A percentile compares a stretch with the other conserved stretches of the same genome.
Evolutionary conservation across 805 yeast species (phyloP).

Genomic region (Ogataea dorogensis): DNA sequence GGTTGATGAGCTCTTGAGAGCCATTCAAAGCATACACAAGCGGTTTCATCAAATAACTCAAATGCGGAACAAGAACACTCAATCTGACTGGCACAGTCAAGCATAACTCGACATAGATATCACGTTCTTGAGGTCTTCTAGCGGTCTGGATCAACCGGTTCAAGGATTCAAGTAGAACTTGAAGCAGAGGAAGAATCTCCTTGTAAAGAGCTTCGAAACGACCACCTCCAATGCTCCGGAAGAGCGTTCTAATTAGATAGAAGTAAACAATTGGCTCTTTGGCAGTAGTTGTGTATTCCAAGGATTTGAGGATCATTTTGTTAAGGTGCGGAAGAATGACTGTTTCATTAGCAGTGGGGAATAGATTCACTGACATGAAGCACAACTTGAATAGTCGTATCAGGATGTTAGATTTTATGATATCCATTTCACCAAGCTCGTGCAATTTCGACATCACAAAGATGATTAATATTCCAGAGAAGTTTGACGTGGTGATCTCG

Average conservation of each 20-base stretch:
- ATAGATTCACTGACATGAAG: conserved; percentile 92
- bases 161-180: conserved; percentile 79
- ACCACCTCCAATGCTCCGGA: conserved; percentile 96
- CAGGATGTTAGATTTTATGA: conserved; percentile 73
- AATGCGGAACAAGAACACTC: conserved; percentile 89
- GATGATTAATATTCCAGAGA: conserved; percentile 76
- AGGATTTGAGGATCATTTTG: conserved; percentile 74
- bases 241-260: conserved; percentile 80
- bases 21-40: conserved; percentile 88
- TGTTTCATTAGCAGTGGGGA: conserved; percentile 82
- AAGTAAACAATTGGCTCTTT: conserved; percentile 91
- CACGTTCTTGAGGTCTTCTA: conserved; percentile 85
- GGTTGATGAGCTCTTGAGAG: conserved; percentile 86
- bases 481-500: conserved; percentile 91
- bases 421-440: conserved; percentile 78
- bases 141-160: conserved; percentile 82
- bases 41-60: conserved; percentile 86
- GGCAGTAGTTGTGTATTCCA: conserved; percentile 77
- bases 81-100: conserved; percentile 93
- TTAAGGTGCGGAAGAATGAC: conserved; percentile 88
- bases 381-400: conserved; percentile 87
- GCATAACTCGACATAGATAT: conserved; percentile 91
- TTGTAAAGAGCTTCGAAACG: conserved; percentile 90
- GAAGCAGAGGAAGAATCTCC: conserved; percentile 87
- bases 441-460: conserved; percentile 72